Evolutionary conservation across 2,329 filamentous ascomycete species (phyloP), one percentile per base, ranked within the genome.

Genomic region (Chrysosporium queenslandicum): DNA sequence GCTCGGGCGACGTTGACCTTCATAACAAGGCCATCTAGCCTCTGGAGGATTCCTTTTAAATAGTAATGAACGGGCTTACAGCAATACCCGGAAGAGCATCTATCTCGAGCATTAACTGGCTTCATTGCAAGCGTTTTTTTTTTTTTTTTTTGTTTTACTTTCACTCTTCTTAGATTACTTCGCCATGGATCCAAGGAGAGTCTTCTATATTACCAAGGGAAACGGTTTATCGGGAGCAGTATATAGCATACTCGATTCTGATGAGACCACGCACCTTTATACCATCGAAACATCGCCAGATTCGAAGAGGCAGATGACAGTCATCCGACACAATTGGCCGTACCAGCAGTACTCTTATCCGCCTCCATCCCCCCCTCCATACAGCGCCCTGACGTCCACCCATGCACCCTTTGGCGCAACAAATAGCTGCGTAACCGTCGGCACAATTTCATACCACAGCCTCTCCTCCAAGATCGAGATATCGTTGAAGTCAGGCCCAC

Each of bases 401-500:
- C 46, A 49, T 11, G 18, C 14, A n/a, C 16, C 46, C 9, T 52
- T 50, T 43, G 32, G 30, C 30, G 18, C n/a, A 27, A 14, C 30
- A 14, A 29, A 52, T 16, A 16, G 20, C 21, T 36, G 42, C 43
- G 23, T 23, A 3, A 30, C 50, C 6, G 52, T 57, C 30, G 53
- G 40, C 1, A 57, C 51, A 2, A 50, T 46, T 8, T 54, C 20
- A 14, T 55, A 57, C 43, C 57, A 58, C 49, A 50, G 37, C n/a
- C 50, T 57, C 11, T 56, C 55, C 5, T 58, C 53, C 42, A 55
- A 55, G 23, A 52, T 58, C 14, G 57, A 56, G 21, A 36, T 57
- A 42, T 46, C 41, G 9, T 30, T 57, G 2, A 46, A 45, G 23
- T 40, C 32, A 14, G 46, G 42, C 8, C 46, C 46, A 18, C 30